Base-by-base conservation (phyloP, 1,284 basidiomycete genomes). In the Termitomyces sp. region DNA sequence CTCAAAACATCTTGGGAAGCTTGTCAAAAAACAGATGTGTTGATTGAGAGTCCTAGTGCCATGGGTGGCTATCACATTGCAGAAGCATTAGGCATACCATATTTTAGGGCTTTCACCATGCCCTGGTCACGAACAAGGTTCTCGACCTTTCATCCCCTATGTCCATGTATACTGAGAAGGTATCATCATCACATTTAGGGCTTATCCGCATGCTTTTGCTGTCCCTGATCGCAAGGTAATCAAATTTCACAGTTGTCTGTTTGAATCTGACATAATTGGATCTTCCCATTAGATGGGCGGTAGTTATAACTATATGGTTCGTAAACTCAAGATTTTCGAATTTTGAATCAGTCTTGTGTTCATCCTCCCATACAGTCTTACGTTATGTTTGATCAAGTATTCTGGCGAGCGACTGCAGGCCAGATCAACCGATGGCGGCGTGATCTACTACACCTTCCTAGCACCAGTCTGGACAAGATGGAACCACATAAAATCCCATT, bases 51-150 rank as follows among this genome's bases (percentile, higher is more conserved):
- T 63, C 96, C 96, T 0, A 94, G 91, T 65, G 93, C 96, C 5
- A 98, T 98, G 88, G 93, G 88, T n/a, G 96, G 96, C n/a, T 90
- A 91, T 56, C 96, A 99, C 63, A 93, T 99, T 49, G 96, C 96
- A 14, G 96, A 99, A 67, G 93, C 92, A 1, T 75, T 99, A 14
- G 78, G 77, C 30, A 93, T 98, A 49, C 96, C 96, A 2, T 99
- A 96, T 69, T 98, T 89, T 72, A 79, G 92, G 60, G 91, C 91
- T 2, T 93, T 94, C 66, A 93, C 91, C 0, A 93, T 93, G 85
- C 85, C 84, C 37, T 90, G 88, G 84, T 81, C 86, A 37, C 77
- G 85, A 47, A 91, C 88, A 40, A 80, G 86, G 86, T 81, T 59
- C 28, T 59, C 42, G 30, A 10, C 18, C 53, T 11, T 40, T 46